Evolutionary conservation across 164 flowering plant species (phyloP).

Genomic region (Macadamia tetraphylla): DNA sequence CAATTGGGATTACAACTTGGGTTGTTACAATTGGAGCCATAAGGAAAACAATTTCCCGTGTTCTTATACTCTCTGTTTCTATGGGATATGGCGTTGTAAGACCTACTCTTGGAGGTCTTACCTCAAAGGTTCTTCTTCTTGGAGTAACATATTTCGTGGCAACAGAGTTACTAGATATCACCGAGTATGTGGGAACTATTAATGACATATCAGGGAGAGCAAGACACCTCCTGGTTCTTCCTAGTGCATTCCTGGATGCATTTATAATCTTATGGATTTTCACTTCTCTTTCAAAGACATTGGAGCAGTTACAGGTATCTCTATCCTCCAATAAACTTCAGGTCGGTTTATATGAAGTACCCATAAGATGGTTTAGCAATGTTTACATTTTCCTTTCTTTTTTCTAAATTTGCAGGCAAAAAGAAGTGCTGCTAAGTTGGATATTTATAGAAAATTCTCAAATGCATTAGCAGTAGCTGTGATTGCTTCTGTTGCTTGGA

Average conservation of each 20-base stretch:
- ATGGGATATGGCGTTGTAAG: slow-evolving; percentile 97
- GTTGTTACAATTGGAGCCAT: slow-evolving; percentile 89
- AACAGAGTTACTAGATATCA: slow-evolving; percentile 71
- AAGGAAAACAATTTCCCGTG: slow-evolving; percentile 78
- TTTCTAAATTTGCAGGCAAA: slow-evolving; percentile 45
- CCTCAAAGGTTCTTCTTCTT: slow-evolving; percentile 81
- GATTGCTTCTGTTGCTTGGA: slow-evolving; percentile 88
- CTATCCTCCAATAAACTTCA: not conserved
- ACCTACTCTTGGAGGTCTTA: slow-evolving; percentile 95
- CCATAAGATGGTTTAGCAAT: no score
- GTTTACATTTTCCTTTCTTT: not conserved
- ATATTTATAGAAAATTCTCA: slow-evolving; percentile 83
- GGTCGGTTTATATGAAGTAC: no score
- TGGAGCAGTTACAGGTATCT: slow-evolving; percentile 89
- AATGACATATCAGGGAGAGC: slow-evolving; percentile 91
- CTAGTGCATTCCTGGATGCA: slow-evolving; percentile 85
- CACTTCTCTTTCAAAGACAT: slow-evolving; percentile 83
- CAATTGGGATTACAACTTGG: slow-evolving; percentile 76
- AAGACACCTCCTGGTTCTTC: slow-evolving; percentile 79
- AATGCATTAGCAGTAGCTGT: slow-evolving; percentile 77
- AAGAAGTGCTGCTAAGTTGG: slow-evolving; percentile 79
- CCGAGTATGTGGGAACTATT: slow-evolving; percentile 88
- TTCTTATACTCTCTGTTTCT: slow-evolving; percentile 75
- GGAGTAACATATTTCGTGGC: slow-evolving; percentile 86
- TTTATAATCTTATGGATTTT: slow-evolving; percentile 91